Conservation (phyloP, 2,329 filamentous ascomycete genomes). For the Aspergillus nomiae region DNA sequence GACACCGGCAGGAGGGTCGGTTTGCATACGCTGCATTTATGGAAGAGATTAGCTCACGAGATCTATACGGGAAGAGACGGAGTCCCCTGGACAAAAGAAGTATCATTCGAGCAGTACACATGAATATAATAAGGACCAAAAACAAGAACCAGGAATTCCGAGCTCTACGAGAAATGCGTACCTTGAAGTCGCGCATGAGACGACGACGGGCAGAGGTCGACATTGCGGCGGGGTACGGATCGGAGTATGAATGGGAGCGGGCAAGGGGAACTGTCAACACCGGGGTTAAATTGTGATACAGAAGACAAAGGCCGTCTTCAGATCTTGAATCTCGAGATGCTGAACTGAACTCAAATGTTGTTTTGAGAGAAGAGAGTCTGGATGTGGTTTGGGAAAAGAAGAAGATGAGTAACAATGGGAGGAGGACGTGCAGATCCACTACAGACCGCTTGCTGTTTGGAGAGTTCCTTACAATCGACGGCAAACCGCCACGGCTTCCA, state of each 20-base stretch:
- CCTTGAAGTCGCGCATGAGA: conserved; percentile 99
- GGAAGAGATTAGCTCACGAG: conserved; percentile 17
- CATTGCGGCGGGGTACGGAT: conserved; percentile 54
- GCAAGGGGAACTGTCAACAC: background rate
- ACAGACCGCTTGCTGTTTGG: conserved; percentile 3
- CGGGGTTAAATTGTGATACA: background rate
- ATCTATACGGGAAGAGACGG: background rate
- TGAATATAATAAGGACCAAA: background rate
- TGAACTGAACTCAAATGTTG: background rate
- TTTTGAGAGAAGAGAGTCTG: background rate
- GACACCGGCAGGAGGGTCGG: conserved; percentile 93
- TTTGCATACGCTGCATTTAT: conserved; percentile 85
- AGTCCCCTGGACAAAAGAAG: background rate
- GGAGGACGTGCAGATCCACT: background rate
- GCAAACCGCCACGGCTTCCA: background rate
- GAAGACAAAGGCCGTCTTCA: background rate
- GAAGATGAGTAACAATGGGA: background rate
- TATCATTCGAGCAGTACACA: background rate
- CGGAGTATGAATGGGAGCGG: background rate
- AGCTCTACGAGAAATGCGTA: conserved; percentile 44
- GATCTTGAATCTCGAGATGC: background rate
- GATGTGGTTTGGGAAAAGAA: conserved; percentile 9
- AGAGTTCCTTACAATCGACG: background rate
- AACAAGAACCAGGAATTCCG: conserved; percentile 5
- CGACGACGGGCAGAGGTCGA: conserved; percentile 93